Evolutionary conservation across 176 grass and related monocot species (phyloP), one percentile per base, ranked within the genome.

Genomic region (Urochloa ruziziensis): DNA sequence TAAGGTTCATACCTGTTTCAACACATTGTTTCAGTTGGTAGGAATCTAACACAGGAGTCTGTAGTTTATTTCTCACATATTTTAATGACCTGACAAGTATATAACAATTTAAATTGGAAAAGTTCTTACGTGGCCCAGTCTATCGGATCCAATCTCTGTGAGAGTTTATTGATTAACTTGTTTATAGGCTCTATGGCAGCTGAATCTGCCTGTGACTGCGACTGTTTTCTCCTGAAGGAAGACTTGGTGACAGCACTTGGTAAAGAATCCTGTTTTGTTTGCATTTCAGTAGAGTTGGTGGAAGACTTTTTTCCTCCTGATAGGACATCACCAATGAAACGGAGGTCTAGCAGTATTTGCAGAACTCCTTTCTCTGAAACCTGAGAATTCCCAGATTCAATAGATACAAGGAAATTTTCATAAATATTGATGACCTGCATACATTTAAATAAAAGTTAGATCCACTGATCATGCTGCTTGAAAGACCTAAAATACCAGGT

Each of bases 81-180:
- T 73, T 73, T 47, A 69, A 48, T 70, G 11, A 60, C 21, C 28
- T 61, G 23, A 76, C 1, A 90, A n/a, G 72, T 53, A 57, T 53
- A 57, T 40, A 82, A 80, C 44, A 77, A 75, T 58, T 33, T 72
- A 73, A 15, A 82, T 74, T 24, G 23, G 60, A 84, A 68, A 82
- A 68, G 72, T 32, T 83, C 96, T 96, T 96, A 99, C 96, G 89
- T 99, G 74, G 96, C 96, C 96, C 96, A 99, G 66, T 99, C 96
- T 87, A 99, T 96, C 0, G 96, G 96, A 87, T 99, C 96, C 63
- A 99, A 84, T 87, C 93, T 94, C 36, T 90, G 89, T 37, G 96
- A 96, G 65, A 99, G 80, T 44, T 82, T 94, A 73, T 63, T 91
- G 47, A 94, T 87, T 65, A 99, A 82, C 62, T 87, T 99, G 58